Evolutionary conservation across 345 rosid genomes (phyloP).

Genomic region (Populus tremula): DNA sequence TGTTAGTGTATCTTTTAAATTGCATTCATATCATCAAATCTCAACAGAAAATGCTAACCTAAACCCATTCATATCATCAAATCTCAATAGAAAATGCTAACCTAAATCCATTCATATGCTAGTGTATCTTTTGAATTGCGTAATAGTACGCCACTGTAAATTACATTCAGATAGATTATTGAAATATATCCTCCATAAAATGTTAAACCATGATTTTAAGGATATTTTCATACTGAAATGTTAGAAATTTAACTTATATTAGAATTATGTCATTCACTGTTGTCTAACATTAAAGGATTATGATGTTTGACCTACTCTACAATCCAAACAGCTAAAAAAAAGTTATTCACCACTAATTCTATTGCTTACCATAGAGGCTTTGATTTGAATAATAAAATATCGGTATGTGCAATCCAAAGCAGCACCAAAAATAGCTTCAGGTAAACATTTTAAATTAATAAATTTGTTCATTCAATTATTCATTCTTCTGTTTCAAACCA

Average conservation of each 20-base stretch:
- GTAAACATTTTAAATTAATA: not conserved
- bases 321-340: not conserved
- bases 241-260: not conserved
- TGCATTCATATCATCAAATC: not conserved
- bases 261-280: not conserved
- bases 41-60: no score
- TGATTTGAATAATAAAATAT: not conserved
- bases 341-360: not conserved
- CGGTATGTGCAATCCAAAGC: not conserved
- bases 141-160: not conserved
- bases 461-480: no score
- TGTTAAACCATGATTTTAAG: not conserved
- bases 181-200: no score
- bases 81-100: no score
- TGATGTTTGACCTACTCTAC: not conserved
- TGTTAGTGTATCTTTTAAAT: no score
- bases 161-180: not conserved
- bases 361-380: not conserved
- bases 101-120: no score
- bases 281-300: not conserved
- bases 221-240: not conserved
- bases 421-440: not conserved
- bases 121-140: not conserved
- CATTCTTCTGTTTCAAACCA: no score
- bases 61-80: no score